Evolutionary conservation across 148 eudicot species (phyloP), one percentile per base, ranked within the genome.

Genomic region (Vaccinium corymbosum): DNA sequence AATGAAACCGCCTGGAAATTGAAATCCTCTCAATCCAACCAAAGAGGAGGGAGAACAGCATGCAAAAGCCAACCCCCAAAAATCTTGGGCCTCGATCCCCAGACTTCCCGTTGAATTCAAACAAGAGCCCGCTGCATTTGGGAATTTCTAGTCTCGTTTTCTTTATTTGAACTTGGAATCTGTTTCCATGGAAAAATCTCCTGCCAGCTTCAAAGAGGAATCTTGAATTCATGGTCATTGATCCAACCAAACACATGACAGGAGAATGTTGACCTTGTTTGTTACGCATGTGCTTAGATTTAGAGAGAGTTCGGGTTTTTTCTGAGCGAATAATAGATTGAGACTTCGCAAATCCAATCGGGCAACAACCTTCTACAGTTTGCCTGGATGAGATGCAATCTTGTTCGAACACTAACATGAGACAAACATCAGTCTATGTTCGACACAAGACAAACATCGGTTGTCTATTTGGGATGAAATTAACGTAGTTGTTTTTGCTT

Each of bases 21-120:
- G 88, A 86, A 59, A 86, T 52, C 42, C 84, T 86, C 82, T 87
- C 84, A 59, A 59, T 25, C 81, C 85, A 64, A 25, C 72, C 72
- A 6, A 66, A 25, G 72, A 22, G 13, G 32, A 66, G 14, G 32
- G 15, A 16, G 4, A 25, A 2, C 35, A 22, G 10, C 14, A 66
- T 29, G 32, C 72, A 22, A 1, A 22, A 66, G 32, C 72, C 72
- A 66, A 66, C 1, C 27, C 9, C 32, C 5, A 25, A 12, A 12
- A 66, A 3, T 66, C 9, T 25, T 0, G 35, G 72, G 15, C 8
- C 38, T 35, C 3, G 38, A 2, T 35, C 38, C 38, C 38, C 38
- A 35, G 38, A 35, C 38, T 35, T 35, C 38, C 38, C 38, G 38
- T 35, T 35, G 38, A 35, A 35, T 66, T 9, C 32, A 12, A 66